Evolutionary conservation across 345 rosid species (phyloP).

Genomic region (Sonneratia alba): DNA sequence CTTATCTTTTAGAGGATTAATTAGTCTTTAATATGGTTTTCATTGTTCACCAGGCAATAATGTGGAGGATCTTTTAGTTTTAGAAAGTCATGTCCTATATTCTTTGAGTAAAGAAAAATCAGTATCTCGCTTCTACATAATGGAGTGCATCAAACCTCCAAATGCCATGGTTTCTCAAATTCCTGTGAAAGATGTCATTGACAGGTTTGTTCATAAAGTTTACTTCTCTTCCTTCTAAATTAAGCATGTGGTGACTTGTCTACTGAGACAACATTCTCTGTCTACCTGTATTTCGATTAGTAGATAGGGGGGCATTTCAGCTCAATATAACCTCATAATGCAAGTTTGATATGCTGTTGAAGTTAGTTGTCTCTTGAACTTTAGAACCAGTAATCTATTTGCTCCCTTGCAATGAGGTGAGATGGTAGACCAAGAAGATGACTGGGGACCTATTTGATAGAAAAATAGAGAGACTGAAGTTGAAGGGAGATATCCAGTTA

Average conservation of each 20-base stretch:
- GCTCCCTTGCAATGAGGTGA: background rate
- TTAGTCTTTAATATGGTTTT: constrained; percentile 4
- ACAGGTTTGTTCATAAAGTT: constrained; percentile 28
- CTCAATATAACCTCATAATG: background rate
- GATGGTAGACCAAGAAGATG: background rate
- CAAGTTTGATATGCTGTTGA: background rate
- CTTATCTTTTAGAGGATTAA: background rate
- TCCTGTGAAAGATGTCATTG: constrained; percentile 32
- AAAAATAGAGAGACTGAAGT: background rate
- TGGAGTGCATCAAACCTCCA: constrained; percentile 30
- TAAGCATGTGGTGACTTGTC: background rate
- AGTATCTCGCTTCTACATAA: constrained; percentile 34
- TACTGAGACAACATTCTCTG: background rate
- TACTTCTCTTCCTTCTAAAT: background rate
- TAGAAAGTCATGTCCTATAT: constrained; percentile 39
- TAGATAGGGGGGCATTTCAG: background rate
- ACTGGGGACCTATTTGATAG: too few species aligned
- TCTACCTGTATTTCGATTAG: background rate
- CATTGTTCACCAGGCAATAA: constrained; percentile 29
- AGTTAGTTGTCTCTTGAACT: background rate
- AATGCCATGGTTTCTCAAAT: constrained; percentile 13
- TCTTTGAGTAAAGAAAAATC: constrained; percentile 48
- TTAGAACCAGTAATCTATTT: background rate
- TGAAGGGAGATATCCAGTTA: background rate
- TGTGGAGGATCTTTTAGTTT: constrained; percentile 29